A percentile compares a stretch with the other conserved stretches of the same genome.
These are phyloP conservation scores for Phaffia tasmanica DNA, from an alignment of 768 basidiomycete species.

Conservation along the genomic window DNA sequence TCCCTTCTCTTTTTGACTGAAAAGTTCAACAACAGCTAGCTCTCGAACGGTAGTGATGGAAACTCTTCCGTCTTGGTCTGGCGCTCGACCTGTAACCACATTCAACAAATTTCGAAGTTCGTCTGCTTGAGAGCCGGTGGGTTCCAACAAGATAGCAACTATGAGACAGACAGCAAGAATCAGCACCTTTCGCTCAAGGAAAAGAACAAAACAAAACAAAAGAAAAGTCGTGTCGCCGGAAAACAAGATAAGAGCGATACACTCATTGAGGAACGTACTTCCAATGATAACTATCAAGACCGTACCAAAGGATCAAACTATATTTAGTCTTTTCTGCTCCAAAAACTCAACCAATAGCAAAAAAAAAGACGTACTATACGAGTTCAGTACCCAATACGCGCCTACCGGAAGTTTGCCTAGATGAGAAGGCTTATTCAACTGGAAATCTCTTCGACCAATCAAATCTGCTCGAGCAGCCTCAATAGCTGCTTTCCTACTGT, in stretches of 20 bases:
- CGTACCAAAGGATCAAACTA: neutral
- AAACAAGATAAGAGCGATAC: too few species aligned
- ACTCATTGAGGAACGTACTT: too few species aligned
- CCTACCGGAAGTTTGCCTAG: constrained; percentile 14
- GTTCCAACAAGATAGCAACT: constrained; percentile 20
- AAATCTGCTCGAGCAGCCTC: constrained; percentile 40
- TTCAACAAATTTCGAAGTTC: constrained; percentile 23
- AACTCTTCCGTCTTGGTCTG: constrained; percentile 34
- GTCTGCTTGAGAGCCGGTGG: constrained; percentile 7
- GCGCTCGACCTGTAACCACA: constrained; percentile 36
- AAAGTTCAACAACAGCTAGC: constrained; percentile 39
- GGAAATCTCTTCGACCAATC: constrained; percentile 36
- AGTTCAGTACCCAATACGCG: constrained; percentile 24
- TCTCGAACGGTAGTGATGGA: constrained; percentile 40
- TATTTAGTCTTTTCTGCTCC: too few species aligned
- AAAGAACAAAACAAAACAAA: too few species aligned
- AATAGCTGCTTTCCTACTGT: constrained; percentile 38
- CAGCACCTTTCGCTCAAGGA: too few species aligned
- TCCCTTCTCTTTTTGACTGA: constrained; percentile 34
- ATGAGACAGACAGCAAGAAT: too few species aligned
- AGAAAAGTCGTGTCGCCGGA: too few species aligned
- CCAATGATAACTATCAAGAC: constrained; percentile 18
- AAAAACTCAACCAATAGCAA: neutral
- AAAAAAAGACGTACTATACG: constrained; percentile 11
- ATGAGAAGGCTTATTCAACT: constrained; percentile 35